Evolutionary conservation across 2,329 filamentous ascomycete genomes (phyloP), one percentile per base, ranked within the genome.

Genomic region (Nemania sp.): DNA sequence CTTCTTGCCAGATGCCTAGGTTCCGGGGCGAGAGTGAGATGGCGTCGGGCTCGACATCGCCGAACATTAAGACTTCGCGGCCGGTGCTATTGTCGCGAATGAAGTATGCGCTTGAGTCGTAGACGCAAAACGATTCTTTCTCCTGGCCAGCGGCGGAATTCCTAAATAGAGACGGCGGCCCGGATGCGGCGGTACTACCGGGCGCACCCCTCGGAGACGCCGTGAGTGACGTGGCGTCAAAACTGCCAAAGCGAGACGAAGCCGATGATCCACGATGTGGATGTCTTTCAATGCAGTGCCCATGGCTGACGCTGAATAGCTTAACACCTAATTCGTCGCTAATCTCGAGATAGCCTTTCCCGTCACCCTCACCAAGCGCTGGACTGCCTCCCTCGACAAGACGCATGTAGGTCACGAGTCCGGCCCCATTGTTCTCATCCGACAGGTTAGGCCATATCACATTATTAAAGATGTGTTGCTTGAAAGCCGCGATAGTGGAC

Each of bases 371-470:
- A 2, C 91, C 92, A 6, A 96, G 77, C 22, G 90, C 86, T 2
- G 89, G 86, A 55, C 93, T 94, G 3, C 93, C 93, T 9, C 92
- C 93, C 68, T 97, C 92, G 5, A 90, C 86, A 8, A 99, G 78
- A 14, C 94, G 84, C 69, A 91, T 86, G 64, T 96, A 97, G 0
- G 91, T 96, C 28, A 99, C 85, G 23, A 99, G 80, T 0, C 94
- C 94, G 3, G 92, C 92, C 20, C 94, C 94, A 28, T 92, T 91
- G 69, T 96, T 94, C 73, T 99, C 94, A 66, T 99, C 93, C 0
- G 91, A 95, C 33, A 99, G 75, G 63, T 99, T 99, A 0, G 94
- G 94, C 94, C 94, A 99, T 49, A 97, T 96, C 53, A 96, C 77
- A 66, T 97, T 95, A 73, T 99, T 99, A 77, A 99, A 99, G 55